Evolutionary conservation across 257 asterid species (phyloP), one percentile per base, ranked within the genome.

Genomic region (Henckelia pumila): DNA sequence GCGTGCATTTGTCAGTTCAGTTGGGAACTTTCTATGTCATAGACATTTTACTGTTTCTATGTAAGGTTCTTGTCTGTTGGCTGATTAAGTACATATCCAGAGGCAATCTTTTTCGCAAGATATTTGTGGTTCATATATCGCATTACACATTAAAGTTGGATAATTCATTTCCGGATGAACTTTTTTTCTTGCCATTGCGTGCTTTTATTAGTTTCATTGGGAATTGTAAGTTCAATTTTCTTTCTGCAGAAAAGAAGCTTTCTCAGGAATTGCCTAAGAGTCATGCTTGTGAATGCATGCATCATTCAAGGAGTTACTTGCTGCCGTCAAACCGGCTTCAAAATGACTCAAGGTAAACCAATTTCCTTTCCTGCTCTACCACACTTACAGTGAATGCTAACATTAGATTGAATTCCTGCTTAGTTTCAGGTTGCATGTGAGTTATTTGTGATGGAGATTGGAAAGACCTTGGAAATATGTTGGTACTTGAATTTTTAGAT

Each of bases 241-340:
- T 28, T 60, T 59, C 28, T 85, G 78, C 89, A 94, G 99, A 97
- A 61, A 89, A 81, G 86, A 84, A 96, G 77, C 87, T 91, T 77
- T 94, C 91, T 67, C 86, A 85, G 69, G 99, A 94, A 87, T 78
- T 94, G 63, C 99, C 98, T 0, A 81, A 80, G 73, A 78, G 95
- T 84, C 91, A 94, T 69, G 96, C 96, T 28, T 78, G 78, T 19
- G 97, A 91, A 67, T 85, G 91, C 81, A 91, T 94, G 96, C 76
- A 86, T 50, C 97, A 91, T 68, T 73, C 98, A 69, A 85, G 88
- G 80, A 82, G 98, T 73, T 89, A 88, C 83, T 73, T 94, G 81
- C 95, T 94, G 28, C 99, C 99, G 17, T 94, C 96, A 50, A 91
- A 91, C 67, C 85, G 93, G 61, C 96, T 94, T 75, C 93, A 88